Evolutionary conservation across 176 grass and related monocot genomes (phyloP).

Genomic region (Thinopyrum elongatum): DNA sequence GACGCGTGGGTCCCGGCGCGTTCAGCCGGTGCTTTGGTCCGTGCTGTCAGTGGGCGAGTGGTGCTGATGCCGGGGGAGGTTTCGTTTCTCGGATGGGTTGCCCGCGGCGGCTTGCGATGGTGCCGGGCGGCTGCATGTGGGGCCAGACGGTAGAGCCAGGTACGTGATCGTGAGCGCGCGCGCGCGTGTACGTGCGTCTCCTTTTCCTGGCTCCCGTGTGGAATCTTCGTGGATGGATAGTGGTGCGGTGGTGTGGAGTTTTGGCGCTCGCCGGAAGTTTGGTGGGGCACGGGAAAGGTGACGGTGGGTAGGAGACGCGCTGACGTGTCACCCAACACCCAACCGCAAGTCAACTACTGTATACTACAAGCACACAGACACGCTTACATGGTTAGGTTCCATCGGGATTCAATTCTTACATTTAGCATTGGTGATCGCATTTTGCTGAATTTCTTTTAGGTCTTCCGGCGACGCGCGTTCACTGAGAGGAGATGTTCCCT

Average conservation of each 20-base stretch:
- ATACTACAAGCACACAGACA: too few species aligned
- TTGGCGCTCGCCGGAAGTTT: conserved; percentile 22
- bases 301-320: not conserved
- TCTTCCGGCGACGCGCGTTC: too few species aligned
- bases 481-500: too few species aligned
- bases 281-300: conserved; percentile 11
- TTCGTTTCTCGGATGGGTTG: not conserved
- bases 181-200: not conserved
- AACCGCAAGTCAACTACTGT: too few species aligned
- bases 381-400: too few species aligned
- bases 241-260: conserved; percentile 15
- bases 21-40: not conserved
- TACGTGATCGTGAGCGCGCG: not conserved
- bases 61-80: not conserved
- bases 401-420: too few species aligned
- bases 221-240: conserved; percentile 27
- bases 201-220: not conserved
- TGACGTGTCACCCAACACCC: not conserved
- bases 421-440: too few species aligned
- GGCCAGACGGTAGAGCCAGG: not conserved
- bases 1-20: not conserved
- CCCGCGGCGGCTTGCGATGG: conserved; percentile 23
- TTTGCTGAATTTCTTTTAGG: too few species aligned
- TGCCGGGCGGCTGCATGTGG: conserved; percentile 14
- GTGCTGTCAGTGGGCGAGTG: not conserved